phyloP scores from a whole-genome alignment of 208 protist genomes.

The Leptomonas seymouri region DNA sequence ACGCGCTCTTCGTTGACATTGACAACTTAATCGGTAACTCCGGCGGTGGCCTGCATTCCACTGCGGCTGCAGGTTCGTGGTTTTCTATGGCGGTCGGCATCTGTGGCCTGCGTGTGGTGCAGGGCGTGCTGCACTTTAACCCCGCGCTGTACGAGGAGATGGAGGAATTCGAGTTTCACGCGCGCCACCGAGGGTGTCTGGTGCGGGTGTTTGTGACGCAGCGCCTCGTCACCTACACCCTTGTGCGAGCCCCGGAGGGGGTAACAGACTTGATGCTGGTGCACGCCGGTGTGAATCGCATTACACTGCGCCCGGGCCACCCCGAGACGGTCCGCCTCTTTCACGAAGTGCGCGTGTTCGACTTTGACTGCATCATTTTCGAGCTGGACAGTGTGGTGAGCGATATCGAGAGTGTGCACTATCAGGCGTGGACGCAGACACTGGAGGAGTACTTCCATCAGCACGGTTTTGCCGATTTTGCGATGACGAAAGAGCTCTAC shows the following conservation, averaged over 20 bases:
- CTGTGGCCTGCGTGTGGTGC: constrained; percentile 75
- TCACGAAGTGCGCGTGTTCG: constrained; percentile 72
- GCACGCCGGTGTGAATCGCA: constrained; percentile 67
- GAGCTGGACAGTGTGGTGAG: constrained; percentile 86
- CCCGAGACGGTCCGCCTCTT: constrained; percentile 76
- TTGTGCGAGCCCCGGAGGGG: constrained; percentile 45
- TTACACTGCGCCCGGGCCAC: constrained; percentile 56
- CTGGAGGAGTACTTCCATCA: constrained; percentile 73
- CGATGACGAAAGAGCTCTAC: constrained; percentile 79
- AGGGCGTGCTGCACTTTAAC: constrained; percentile 85
- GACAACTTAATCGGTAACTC: constrained; percentile 78
- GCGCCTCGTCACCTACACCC: constrained; percentile 75
- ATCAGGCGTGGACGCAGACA: constrained; percentile 84
- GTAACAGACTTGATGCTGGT: constrained; percentile 69
- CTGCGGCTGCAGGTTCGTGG: constrained; percentile 82
- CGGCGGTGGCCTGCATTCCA: constrained; percentile 75
- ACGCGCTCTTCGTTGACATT: constrained; percentile 71
- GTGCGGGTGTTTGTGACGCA: constrained; percentile 69
- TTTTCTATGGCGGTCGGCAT: constrained; percentile 78
- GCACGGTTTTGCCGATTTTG: constrained; percentile 43
- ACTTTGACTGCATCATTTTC: constrained; percentile 92
- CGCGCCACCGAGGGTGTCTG: constrained; percentile 75
- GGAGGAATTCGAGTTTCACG: constrained; percentile 80
- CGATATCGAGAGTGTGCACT: constrained; percentile 84
- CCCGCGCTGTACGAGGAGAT: constrained; percentile 74